Evolutionary conservation across 225 moss, liverwort and hornwort genomes (phyloP).

Genomic region (Rhytidiadelphus loreus): DNA sequence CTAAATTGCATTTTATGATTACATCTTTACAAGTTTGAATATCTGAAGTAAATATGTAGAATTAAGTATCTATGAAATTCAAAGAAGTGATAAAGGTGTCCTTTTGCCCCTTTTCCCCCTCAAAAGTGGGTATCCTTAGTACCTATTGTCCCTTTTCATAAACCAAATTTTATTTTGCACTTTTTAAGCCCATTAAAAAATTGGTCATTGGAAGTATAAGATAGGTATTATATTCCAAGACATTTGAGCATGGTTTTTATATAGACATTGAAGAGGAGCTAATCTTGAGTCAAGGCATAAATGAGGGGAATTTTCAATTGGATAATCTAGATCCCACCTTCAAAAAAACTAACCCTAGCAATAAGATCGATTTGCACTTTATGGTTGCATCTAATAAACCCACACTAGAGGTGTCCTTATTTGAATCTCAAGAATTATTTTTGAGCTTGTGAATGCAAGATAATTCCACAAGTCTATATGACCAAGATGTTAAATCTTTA

Average conservation of each 20-base stretch:
- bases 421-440: background rate
- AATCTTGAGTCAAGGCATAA: accelerated
- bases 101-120: accelerated
- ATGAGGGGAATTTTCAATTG: background rate
- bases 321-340: accelerated
- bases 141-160: background rate
- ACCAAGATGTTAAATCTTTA: background rate
- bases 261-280: background rate
- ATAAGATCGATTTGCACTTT: background rate
- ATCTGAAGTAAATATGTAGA: accelerated
- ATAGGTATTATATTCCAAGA: background rate
- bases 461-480: background rate
- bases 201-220: background rate
- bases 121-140: background rate
- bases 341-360: accelerated
- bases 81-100: background rate
- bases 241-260: accelerated
- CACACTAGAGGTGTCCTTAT: accelerated
- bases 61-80: background rate
- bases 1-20: background rate
- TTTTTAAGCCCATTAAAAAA: background rate
- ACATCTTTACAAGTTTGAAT: background rate
- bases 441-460: accelerated
- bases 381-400: accelerated
- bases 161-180: background rate